Evolutionary conservation across 768 basidiomycete genomes (phyloP).

Genomic region (Collybiopsis confluens): DNA sequence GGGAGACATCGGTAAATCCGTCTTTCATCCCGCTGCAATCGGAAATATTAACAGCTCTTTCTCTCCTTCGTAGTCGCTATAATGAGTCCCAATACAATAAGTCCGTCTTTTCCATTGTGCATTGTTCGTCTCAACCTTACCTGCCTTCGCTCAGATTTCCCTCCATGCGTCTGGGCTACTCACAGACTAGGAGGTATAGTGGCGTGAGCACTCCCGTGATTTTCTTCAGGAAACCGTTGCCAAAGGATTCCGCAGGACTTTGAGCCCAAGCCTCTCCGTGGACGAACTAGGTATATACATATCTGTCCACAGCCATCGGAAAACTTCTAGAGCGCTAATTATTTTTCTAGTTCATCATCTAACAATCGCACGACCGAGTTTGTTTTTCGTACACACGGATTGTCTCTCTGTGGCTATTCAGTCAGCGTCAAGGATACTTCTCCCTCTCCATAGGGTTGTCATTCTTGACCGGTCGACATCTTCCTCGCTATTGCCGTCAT

Average conservation of each 20-base stretch:
- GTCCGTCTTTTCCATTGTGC: conserved; percentile 17
- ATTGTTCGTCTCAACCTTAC: neutral
- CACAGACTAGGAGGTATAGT: conserved; percentile 38
- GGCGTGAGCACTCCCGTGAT: conserved; percentile 24
- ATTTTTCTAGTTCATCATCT: conserved; percentile 30
- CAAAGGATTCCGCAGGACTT: conserved; percentile 9
- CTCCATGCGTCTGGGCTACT: conserved; percentile 32
- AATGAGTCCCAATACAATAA: conserved; percentile 40
- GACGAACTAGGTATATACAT: conserved; percentile 13
- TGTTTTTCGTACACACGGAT: conserved; percentile 29
- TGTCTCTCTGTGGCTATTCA: conserved; percentile 23
- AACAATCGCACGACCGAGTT: conserved; percentile 24
- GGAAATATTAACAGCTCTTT: neutral
- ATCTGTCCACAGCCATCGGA: neutral
- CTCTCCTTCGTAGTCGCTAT: conserved; percentile 27
- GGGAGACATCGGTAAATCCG: conserved; percentile 31
- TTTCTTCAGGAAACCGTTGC: neutral
- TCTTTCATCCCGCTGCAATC: neutral
- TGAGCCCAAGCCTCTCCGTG: conserved; percentile 16
- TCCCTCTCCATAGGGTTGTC: conserved; percentile 23
- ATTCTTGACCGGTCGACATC: conserved; percentile 17
- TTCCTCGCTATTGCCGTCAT: conserved; percentile 4
- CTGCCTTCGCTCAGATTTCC: conserved; percentile 26
- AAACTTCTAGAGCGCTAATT: conserved; percentile 1
- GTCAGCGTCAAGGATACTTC: conserved; percentile 18